Evolutionary conservation across 2,329 filamentous ascomycete species (phyloP).

Genomic region (Tolypocladium endophyticum): DNA sequence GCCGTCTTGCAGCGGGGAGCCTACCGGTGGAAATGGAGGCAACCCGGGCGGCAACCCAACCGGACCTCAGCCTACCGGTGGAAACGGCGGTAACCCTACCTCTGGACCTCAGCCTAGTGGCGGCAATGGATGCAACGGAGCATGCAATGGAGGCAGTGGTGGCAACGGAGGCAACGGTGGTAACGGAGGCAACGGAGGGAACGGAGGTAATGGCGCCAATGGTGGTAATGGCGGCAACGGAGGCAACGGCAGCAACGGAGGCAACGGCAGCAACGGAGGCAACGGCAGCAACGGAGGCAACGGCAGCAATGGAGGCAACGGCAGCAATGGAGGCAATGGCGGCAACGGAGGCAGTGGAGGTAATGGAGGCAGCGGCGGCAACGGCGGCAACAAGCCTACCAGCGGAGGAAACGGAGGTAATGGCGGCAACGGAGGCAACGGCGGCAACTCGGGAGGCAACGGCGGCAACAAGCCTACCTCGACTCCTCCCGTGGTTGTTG

Average conservation of each 20-base stretch:
- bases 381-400: too few species aligned
- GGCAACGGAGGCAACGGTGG: neutral
- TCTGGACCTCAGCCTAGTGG: neutral
- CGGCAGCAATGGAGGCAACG: neutral
- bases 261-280: too few species aligned
- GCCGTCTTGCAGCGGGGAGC: neutral
- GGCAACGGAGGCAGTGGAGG: neutral
- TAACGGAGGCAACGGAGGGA: neutral
- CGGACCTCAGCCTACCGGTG: neutral
- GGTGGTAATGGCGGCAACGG: too few species aligned
- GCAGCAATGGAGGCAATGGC: neutral
- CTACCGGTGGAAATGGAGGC: neutral
- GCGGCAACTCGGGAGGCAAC: neutral
- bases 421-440: too few species aligned
- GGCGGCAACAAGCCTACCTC: neutral
- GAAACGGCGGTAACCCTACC: neutral
- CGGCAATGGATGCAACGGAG: neutral
- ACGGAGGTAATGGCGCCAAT: too few species aligned
- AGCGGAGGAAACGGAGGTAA: too few species aligned
- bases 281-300: neutral
- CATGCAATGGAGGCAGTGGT: neutral
- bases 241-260: too few species aligned
- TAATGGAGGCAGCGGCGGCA: neutral
- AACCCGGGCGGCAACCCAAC: neutral
- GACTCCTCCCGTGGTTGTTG: constrained; percentile 4